Conservation (phyloP, 768 basidiomycete species). For the Infundibulicybe gibba region DNA sequence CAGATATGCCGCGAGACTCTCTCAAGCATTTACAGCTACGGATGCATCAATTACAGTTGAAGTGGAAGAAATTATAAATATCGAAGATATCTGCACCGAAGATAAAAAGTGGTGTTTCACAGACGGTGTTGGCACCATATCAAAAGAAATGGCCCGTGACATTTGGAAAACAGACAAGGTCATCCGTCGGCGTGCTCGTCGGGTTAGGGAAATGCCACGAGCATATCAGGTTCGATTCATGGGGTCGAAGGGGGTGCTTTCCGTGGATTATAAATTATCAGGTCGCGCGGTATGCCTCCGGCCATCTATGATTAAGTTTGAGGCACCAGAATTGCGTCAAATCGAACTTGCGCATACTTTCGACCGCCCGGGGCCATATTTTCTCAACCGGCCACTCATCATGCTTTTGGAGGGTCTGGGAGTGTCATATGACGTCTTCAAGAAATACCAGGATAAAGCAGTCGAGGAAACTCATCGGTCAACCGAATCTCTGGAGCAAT, state of each 20-base stretch:
- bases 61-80: constrained; percentile 43
- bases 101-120: constrained; percentile 50
- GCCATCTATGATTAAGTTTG: constrained; percentile 69
- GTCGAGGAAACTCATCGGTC: constrained; percentile 44
- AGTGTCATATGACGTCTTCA: constrained; percentile 49
- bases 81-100: constrained; percentile 29
- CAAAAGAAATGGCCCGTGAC: constrained; percentile 44
- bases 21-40: constrained; percentile 74
- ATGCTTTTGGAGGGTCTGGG: constrained; percentile 64
- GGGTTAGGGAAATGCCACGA: constrained; percentile 33
- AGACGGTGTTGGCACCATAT: constrained; percentile 70
- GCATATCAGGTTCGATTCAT: constrained; percentile 59
- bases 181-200: constrained; percentile 28
- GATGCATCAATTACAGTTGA: constrained; percentile 49
- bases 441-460: constrained; percentile 47
- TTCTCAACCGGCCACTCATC: constrained; percentile 60
- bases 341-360: constrained; percentile 69
- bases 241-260: constrained; percentile 65
- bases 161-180: constrained; percentile 41
- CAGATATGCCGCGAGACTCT: constrained; percentile 67
- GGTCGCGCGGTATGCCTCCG: constrained; percentile 51
- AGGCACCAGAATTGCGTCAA: constrained; percentile 36
- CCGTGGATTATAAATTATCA: constrained; percentile 48
- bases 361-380: constrained; percentile 54
- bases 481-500: constrained; percentile 33